Percentiles rank a stretch among this genome's conserved stretches.
Evolutionary conservation across 1,284 basidiomycete genomes (phyloP).

Genomic region (Taiwanofungus camphoratus): DNA sequence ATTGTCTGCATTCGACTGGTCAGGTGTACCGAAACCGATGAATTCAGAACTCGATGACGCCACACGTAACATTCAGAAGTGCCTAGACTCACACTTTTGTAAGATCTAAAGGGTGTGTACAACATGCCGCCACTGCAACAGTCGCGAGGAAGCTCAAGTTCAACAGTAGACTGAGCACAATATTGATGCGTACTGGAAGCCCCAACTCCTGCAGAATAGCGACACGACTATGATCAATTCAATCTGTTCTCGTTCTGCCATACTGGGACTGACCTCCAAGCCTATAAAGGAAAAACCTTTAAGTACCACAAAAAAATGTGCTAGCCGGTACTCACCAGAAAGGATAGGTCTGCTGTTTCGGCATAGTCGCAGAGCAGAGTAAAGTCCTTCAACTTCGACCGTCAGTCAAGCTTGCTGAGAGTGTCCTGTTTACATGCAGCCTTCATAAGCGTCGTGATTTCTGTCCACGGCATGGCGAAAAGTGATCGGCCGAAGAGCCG

Average conservation of each 20-base stretch:
- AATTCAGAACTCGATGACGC: background rate
- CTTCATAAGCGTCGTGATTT: too few species aligned
- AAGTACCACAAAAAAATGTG: conserved; percentile 1
- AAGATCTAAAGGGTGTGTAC: conserved; percentile 82
- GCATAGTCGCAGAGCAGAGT: conserved; percentile 18
- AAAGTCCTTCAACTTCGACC: conserved; percentile 4
- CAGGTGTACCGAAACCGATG: conserved; percentile 1
- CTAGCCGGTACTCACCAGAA: conserved; percentile 47
- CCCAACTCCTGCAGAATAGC: conserved; percentile 54
- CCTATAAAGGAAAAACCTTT: conserved; percentile 34
- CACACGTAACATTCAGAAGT: background rate
- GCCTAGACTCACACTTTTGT: conserved; percentile 69
- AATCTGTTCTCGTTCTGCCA: background rate
- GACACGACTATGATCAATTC: background rate
- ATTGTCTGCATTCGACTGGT: conserved; percentile 76
- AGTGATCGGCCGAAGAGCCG: too few species aligned
- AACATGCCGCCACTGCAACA: conserved; percentile 73
- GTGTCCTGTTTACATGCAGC: background rate
- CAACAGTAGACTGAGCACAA: conserved; percentile 6
- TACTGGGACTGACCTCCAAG: conserved; percentile 55
- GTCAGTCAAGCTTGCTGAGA: background rate
- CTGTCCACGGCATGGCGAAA: too few species aligned
- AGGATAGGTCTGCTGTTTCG: conserved; percentile 39
- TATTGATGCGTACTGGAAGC: conserved; percentile 58
- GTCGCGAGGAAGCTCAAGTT: conserved; percentile 5